Percentiles rank a stretch among this genome's conserved stretches.
Evolutionary conservation across 2,329 filamentous ascomycete species (phyloP).

Genomic region (Chrysosporium queenslandicum): DNA sequence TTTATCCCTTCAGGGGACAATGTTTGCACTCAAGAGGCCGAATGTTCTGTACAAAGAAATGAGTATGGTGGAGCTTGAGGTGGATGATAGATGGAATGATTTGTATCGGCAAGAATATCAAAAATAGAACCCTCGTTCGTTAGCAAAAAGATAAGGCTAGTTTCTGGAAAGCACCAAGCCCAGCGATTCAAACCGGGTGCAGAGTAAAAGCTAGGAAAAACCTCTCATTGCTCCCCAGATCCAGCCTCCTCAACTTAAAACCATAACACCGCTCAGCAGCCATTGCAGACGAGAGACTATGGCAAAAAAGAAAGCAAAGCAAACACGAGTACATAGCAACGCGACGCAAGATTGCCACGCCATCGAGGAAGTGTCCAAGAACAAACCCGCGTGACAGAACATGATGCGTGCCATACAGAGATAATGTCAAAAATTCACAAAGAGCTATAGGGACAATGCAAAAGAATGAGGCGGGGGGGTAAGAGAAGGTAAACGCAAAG

Average conservation of each 20-base stretch:
- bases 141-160: conserved; percentile 11
- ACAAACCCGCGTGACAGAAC: conserved; percentile 16
- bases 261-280: conserved; percentile 16
- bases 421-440: conserved; percentile 13
- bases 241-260: conserved; percentile 13
- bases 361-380: conserved; percentile 27
- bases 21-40: too few relatives aligned
- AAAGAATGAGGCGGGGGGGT: conserved; percentile 11
- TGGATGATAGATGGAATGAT: background rate
- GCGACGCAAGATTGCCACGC: conserved; percentile 17
- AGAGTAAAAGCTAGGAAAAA: conserved; percentile 20
- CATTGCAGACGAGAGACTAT: conserved; percentile 13
- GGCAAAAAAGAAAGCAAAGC: conserved; percentile 12
- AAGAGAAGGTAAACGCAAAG: conserved; percentile 19
- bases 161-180: conserved; percentile 7
- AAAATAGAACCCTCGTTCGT: background rate
- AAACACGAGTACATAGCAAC: conserved; percentile 16
- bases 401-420: conserved; percentile 16
- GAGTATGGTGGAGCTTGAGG: too few relatives aligned
- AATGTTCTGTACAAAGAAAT: too few relatives aligned
- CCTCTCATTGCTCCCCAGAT: conserved; percentile 14
- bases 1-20: too few relatives aligned
- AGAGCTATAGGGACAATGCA: conserved; percentile 24
- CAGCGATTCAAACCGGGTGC: conserved; percentile 3
- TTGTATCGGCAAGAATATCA: background rate